Base-by-base conservation (phyloP, 164 flowering plant genomes). In the Platanus orientalis region DNA sequence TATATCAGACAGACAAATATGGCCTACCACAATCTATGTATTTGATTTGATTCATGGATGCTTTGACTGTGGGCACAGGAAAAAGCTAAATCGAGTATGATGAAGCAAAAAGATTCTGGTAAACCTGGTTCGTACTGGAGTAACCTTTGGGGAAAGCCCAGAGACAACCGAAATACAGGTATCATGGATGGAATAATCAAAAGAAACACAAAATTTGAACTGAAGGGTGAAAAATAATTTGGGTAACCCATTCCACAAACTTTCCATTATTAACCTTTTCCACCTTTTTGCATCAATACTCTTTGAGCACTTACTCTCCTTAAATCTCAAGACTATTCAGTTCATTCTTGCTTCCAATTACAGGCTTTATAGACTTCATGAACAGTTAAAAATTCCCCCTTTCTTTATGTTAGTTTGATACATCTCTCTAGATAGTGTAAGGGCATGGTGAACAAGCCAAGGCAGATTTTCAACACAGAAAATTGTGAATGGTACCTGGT, bases 91-190 rank as follows among this genome's bases (percentile, higher is more conserved):
- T 24, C 64, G 24, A 81, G 79, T 76, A 91, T 86, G 95, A 75
- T 67, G 82, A 80, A 83, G 67, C 72, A 83, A 71, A 83, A 89
- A 56, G 83, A 44, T 53, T 74, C 84, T 26, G 80, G 68, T 42
- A 77, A 79, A 60, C 36, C 73, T 45, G 83, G 74, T 52, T 65
- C 87, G 59, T 79, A 78, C 75, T 94, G 98, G 97, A 69, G 62
- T 77, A 73, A 90, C 66, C 67, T 90, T 27, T 94, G 98, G 97
- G 90, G 90, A 58, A 81, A 74, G 39, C 70, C 83, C 30, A 80
- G 74, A 54, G 79, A 79, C 36, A 61, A 80, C 68, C 59, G 68
- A 73, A 81, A 67, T 66, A 77, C 85, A 77, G 97, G 96, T 90
- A 73, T 53, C 63, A 49, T 17, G 30, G 27, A 11, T 14, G 49